Percentiles rank a stretch among this genome's conserved stretches.
phyloP scores from a whole-genome alignment of 352 stramenopile species.

The Pythium oligandrum region DNA sequence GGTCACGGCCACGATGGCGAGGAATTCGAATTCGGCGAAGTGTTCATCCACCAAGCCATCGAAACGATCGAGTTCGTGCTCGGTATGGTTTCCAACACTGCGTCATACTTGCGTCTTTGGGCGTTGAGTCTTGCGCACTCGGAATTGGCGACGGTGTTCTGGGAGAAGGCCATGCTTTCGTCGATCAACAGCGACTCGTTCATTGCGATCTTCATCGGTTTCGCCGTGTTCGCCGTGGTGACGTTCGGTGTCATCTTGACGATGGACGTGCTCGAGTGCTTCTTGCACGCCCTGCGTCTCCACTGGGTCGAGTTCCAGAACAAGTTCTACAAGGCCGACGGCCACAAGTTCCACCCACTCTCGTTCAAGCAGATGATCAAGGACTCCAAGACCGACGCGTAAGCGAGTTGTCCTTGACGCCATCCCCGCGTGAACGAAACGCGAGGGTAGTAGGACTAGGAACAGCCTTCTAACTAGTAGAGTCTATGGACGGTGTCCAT shows the following conservation, averaged over 20 bases:
- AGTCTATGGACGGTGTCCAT: too few species aligned
- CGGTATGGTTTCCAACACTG: slow-evolving; percentile 99
- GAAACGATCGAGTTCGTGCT: slow-evolving; percentile 99
- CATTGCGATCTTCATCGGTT: slow-evolving; percentile 95
- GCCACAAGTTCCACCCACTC: slow-evolving; percentile 95
- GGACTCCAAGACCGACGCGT: slow-evolving; percentile 42
- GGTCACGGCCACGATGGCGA: slow-evolving; percentile 49
- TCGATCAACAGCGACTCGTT: slow-evolving; percentile 96
- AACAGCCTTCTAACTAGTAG: too few species aligned
- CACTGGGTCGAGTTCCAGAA: slow-evolving; percentile 99
- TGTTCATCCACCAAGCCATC: slow-evolving; percentile 99
- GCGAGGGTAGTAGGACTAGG: too few species aligned
- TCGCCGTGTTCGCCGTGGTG: slow-evolving; percentile 89
- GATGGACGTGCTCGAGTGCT: slow-evolving; percentile 99
- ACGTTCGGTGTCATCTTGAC: slow-evolving; percentile 97
- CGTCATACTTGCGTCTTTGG: slow-evolving; percentile 99
- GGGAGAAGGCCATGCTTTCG: slow-evolving; percentile 98
- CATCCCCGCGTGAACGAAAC: not conserved
- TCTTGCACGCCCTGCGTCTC: slow-evolving; percentile 98
- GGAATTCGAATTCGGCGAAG: slow-evolving; percentile 95
- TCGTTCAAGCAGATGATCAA: slow-evolving; percentile 89
- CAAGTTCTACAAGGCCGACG: slow-evolving; percentile 99
- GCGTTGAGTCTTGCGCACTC: slow-evolving; percentile 98
- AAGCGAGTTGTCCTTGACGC: slow-evolving; percentile 4
- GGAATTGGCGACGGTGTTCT: slow-evolving; percentile 93